phyloP scores from a whole-genome alignment of 176 grass and related monocot genomes.

The Oryza glaberrima region DNA sequence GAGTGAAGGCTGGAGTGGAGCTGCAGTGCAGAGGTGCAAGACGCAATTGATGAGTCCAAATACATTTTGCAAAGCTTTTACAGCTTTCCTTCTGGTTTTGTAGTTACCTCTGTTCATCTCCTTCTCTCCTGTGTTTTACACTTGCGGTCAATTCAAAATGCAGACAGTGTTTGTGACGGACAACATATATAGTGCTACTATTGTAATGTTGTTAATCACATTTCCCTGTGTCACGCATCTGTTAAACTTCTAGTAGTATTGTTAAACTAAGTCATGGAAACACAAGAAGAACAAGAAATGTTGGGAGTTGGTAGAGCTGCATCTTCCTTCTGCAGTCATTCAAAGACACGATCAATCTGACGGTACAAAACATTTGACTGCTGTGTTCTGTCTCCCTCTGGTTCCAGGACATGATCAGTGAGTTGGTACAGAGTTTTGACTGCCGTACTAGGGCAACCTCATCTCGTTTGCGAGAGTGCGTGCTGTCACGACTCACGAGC shows the following conservation, averaged over 20 bases:
- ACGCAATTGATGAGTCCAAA: constrained; percentile 17
- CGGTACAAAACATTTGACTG: constrained; percentile 24
- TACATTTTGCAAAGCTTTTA: constrained; percentile 21
- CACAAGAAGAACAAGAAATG: background rate
- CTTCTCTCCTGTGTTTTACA: background rate
- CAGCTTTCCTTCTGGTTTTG: background rate
- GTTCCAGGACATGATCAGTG: background rate
- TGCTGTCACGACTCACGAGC: background rate
- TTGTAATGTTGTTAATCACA: too few species aligned
- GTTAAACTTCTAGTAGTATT: too few species aligned
- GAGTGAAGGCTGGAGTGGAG: background rate
- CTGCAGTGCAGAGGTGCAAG: background rate
- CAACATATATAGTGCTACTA: background rate
- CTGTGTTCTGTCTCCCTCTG: background rate
- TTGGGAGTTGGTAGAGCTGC: background rate
- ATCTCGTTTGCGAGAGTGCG: background rate
- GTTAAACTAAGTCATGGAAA: too few species aligned
- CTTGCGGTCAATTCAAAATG: background rate
- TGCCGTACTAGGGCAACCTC: background rate
- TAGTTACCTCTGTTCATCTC: background rate
- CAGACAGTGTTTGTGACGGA: background rate
- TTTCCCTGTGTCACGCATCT: too few species aligned
- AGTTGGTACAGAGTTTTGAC: background rate
- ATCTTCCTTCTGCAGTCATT: background rate
- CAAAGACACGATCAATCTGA: constrained; percentile 25